Evolutionary conservation across 164 flowering plant genomes (phyloP), one percentile per base, ranked within the genome.

Genomic region (Litsea cubeba): DNA sequence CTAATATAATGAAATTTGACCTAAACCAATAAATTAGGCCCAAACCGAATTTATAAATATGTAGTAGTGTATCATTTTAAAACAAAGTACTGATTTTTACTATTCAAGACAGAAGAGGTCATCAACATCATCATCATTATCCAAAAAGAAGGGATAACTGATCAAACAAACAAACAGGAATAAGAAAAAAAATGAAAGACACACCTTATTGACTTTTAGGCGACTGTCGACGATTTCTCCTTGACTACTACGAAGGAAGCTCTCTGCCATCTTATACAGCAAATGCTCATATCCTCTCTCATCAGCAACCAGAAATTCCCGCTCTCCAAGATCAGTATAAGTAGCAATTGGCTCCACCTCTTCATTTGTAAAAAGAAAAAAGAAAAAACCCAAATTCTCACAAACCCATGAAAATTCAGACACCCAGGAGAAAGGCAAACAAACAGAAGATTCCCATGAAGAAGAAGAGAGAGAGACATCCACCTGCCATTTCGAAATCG

Each of bases 401-500:
- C 1, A 66, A 32, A 26, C 46, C 60, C 5, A 4, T 0, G n/a
- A 54, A 54, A 1, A 54, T 5, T 20, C 5, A 54, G n/a, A 15
- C 60, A 54, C 20, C n/a, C 46, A 30, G 35, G 18, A 51, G 58
- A 51, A 51, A 51, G 3, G 20, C 58, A 51, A 51, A 51, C 14
- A 20, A 54, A 54, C 60, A 15, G 60, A 54, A 3, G 60, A 15
- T 54, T 54, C 17, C n/a, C 35, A 30, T 30, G 35, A 30, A 30
- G 35, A 30, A 30, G 35, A 30, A 30, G 35, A 30, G 6, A 4
- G 6, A 30, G 35, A 30, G 49, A 51, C 3, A 79, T 83, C 75
- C 7, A 90, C 98, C 98, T 79, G 98, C 91, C 97, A 92, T 94
- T 84, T 94, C 97, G 78, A 94, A 94, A 79, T 94, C 98, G 72